Base-by-base conservation (phyloP, 352 stramenopile genomes). In the Globisporangium alternatum region DNA sequence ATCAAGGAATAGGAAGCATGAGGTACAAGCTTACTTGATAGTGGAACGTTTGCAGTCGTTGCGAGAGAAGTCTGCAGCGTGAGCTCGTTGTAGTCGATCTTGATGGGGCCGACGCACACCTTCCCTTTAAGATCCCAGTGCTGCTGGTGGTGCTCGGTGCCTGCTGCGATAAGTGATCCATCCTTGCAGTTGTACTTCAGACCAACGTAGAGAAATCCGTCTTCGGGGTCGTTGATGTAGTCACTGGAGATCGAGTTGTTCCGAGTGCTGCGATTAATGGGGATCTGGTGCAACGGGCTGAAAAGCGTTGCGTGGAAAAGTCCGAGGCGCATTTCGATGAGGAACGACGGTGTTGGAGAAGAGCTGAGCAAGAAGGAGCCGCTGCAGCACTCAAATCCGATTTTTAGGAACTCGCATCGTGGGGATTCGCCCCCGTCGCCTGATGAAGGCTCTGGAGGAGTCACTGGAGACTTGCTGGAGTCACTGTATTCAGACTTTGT, bases 181-280 rank as follows among this genome's bases (percentile, higher is more conserved):
- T 65, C 51, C 30, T 68, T 72, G 47, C 67, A 68, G 31, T 80
- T 81, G 66, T 90, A 91, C 53, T 81, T 89, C 41, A 91, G 49
- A 5, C 84, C 84, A 44, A 89, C 25, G 62, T 91, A 93, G 15
- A 91, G 67, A 52, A 87, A 93, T 10, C 84, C 82, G 55, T 93
- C 83, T 58, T 75, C 72, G 0, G 69, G 72, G 30, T 86, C 75
- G 17, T 72, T 75, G 35, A 91, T 93, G 67, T 89, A 89, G 47
- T 88, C 78, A 44, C 70, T 86, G 30, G 74, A 74, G 41, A 90
- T 77, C 62, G 70, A 77, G 43, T 84, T 90, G 63, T 72, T 76
- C 17, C 71, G 69, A 33, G 41, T 62, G 52, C 35, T 54, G 22
- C 3, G 28, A 35, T 60, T 43, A 25, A 49, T 57, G 12, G 43